phyloP scores from a whole-genome alignment of 805 yeast species.

The Groenewaldozyma salmanticensis region DNA sequence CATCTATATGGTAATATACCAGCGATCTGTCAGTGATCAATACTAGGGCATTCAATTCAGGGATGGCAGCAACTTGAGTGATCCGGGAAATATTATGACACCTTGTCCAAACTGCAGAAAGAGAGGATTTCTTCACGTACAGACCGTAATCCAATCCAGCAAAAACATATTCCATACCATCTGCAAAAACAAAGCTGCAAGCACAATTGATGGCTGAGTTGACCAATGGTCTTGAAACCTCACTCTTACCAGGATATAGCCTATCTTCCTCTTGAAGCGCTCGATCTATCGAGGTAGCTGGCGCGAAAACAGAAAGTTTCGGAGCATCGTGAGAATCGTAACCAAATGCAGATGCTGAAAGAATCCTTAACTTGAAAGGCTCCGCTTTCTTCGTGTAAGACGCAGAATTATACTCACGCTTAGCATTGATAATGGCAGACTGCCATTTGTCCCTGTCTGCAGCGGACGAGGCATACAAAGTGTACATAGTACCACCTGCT shows the following conservation, averaged over 20 bases:
- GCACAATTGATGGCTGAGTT: conserved; percentile 33
- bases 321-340: conserved; percentile 48
- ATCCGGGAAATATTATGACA: conserved; percentile 45
- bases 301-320: conserved; percentile 22
- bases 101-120: conserved; percentile 42
- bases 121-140: conserved; percentile 1
- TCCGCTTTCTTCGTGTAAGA: conserved; percentile 33
- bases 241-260: conserved; percentile 7
- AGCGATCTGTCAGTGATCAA: conserved; percentile 51
- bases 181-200: conserved; percentile 37
- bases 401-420: conserved; percentile 28
- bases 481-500: conserved; percentile 21
- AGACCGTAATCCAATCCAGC: conserved; percentile 18
- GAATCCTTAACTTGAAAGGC: conserved; percentile 43
- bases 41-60: conserved; percentile 45
- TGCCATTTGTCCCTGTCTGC: conserved; percentile 53
- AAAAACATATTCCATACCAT: conserved; percentile 29
- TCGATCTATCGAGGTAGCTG: conserved; percentile 29
- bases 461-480: conserved; percentile 22
- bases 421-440: conserved; percentile 38
- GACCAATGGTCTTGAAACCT: conserved; percentile 20
- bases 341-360: conserved; percentile 54
- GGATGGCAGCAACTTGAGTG: conserved; percentile 51
- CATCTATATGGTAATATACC: conserved; percentile 53
- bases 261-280: conserved; percentile 20